Evolutionary conservation across 495 filamentous ascomycete genomes (phyloP), one percentile per base, ranked within the genome.

Genomic region (Trichocladium uniseriatum): DNA sequence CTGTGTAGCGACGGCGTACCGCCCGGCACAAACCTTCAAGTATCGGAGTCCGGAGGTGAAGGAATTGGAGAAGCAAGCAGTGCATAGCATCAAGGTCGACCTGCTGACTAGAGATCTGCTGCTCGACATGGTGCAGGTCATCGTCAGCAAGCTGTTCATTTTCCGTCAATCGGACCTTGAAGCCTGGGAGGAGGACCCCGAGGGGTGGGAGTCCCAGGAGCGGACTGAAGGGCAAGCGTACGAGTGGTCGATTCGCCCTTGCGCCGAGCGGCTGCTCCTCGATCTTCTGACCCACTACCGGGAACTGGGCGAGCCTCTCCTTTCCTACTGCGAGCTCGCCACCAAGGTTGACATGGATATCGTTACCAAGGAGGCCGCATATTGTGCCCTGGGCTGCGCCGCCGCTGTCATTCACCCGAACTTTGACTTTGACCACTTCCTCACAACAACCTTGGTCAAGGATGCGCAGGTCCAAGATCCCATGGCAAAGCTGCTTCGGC

Each of bases 261-360:
- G 92, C 59, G 83, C 89, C 0, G 90, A 97, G 66, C 94, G 89
- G 64, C 74, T 98, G 14, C 94, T 96, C 63, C 74, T 97, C 56
- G 92, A 96, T 55, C 75, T 98, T 1, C 77, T 95, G 20, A 85
- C 84, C 32, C 82, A 95, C 62, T 89, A 86, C 73, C 94, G 88
- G 62, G 73, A 81, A 18, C 66, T 92, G 3, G 75, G 86, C 21
- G 74, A 79, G 31, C 88, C 87, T 2, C 70, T 98, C 9, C 64
- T 95, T 49, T 73, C 73, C 10, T 89, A 95, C 42, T 95, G 95
- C 63, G 69, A 80, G 40, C 78, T 77, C 1, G 82, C 86, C 45
- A 79, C 83, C 42, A 78, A 84, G 73, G 70, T 76, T 58, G 62
- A 70, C 27, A 76, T 81, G 36, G 77, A 90, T 53, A 77, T 96